Base-by-base conservation (phyloP, 306 rosid species). In the Lathyrus oleraceus region DNA sequence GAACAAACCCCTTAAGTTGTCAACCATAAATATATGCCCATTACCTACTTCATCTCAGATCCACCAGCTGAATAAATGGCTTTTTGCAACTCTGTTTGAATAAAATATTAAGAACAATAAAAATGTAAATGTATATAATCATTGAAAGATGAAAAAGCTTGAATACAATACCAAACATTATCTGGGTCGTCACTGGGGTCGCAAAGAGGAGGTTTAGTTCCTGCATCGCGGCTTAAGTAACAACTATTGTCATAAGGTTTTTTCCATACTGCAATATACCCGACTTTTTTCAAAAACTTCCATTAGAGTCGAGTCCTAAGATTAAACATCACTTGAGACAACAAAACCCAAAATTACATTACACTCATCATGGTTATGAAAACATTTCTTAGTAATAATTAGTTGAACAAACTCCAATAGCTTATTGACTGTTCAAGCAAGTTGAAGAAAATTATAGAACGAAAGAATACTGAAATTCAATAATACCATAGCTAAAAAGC, bases 41-140 rank as follows among this genome's bases (percentile, higher is more conserved):
- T n/a, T n/a, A n/a, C n/a, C n/a, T n/a, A n/a, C n/a, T 88, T 94
- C 86, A 90, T 90, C 87, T 94, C 98, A 70, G 98, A 88, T 38
- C 97, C 97, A 78, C 95, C 96, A 9, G 89, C 87, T 27, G 97
- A 85, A 79, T 85, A 85, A 75, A 94, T 91, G 53, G 97, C 97
- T 78, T 88, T 94, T 78, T 90, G 98, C 98, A 97, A 94, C 81
- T 94, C 98, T 92, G 77, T 58, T 82, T 73, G 60, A 40, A 79
- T 65, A 61, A 75, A 64, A 79, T 35, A 40, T 16, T n/a, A n/a
- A n/a, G n/a, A n/a, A n/a, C n/a, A n/a, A n/a, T n/a, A n/a, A n/a
- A n/a, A n/a, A n/a, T n/a, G n/a, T n/a, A 57, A 57, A 71, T 36
- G 53, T 71, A 48, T 16, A 61, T 69, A 45, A 72, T 56, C 62